Base-by-base conservation (phyloP, 1,284 basidiomycete species). In the Paramarasmius palmivorus region DNA sequence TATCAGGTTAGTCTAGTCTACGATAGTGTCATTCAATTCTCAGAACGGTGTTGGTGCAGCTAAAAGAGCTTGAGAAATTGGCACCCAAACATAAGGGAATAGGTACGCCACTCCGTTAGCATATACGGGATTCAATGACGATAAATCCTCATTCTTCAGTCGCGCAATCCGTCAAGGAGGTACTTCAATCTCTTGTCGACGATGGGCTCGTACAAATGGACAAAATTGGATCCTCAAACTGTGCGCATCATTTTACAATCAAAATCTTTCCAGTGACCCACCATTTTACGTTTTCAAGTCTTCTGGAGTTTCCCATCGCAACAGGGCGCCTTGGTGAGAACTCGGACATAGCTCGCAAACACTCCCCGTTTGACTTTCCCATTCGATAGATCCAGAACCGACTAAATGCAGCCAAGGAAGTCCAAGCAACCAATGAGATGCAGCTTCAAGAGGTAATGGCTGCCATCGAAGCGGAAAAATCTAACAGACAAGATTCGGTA, bases 271-370 rank as follows among this genome's bases (percentile, higher is more conserved):
- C n/a, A 47, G 54, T 57, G 64, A 57, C 57, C 49, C 57, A 17
- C 26, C 19, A 32, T 26, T 19, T 14, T 15, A 12, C 23, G 14
- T 15, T 37, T 32, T 50, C n/a, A n/a, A 95, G 92, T 94, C 72
- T 95, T 90, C 67, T 95, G 93, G 93, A 90, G 90, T 63, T 95
- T 95, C 65, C 93, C 93, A 3, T 93, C 91, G 2, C 89, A 93
- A 55, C 81, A 83, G 44, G 92, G 93, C 4, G 82, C 88, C 3
- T 77, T 85, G 63, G 93, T 93, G 59, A 54, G 79, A 57, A 19
- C 38, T 19, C 8, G 49, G 26, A 8, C 29, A 17, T 35, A 36
- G 35, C 36, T 38, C 47, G 41, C 35, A 52, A 17, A 36, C 45
- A 49, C n/a, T 9, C 19, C 35, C 20, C 40, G 26, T n/a, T 34